Percentiles rank a stretch among this genome's conserved stretches.
phyloP scores from a whole-genome alignment of 306 rosid species.

The Glycine latifolia region DNA sequence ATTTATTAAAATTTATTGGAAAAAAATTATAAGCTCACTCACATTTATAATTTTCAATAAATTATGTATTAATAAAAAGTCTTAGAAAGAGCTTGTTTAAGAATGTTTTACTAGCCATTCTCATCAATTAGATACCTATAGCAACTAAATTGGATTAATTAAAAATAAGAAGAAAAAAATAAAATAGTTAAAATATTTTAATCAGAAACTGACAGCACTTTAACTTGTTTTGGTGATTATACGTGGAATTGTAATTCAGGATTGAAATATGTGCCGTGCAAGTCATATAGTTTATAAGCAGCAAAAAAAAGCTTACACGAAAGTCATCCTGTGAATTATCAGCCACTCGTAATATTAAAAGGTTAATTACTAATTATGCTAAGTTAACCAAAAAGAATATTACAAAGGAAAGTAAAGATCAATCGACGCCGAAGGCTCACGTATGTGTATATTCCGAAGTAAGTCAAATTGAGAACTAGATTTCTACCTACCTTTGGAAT shows the following conservation, averaged over 20 bases:
- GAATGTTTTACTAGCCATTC: too few species aligned
- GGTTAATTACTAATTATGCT: neutral
- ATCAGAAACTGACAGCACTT: too few species aligned
- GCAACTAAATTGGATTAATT: too few species aligned
- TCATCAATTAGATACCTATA: too few species aligned
- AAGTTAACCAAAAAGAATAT: constrained; percentile 5
- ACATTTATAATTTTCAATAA: too few species aligned
- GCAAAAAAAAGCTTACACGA: constrained; percentile 35
- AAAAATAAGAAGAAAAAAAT: too few species aligned
- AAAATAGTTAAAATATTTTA: too few species aligned
- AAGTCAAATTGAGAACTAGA: constrained; percentile 12
- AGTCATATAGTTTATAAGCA: constrained; percentile 18
- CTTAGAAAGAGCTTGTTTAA: too few species aligned
- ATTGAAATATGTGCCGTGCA: constrained; percentile 43
- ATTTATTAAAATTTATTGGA: too few species aligned
- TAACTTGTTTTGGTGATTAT: neutral
- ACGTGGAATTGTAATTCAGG: neutral
- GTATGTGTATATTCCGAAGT: neutral
- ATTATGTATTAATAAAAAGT: too few species aligned
- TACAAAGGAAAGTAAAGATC: neutral
- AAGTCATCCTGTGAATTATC: constrained; percentile 23
- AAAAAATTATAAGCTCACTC: too few species aligned
- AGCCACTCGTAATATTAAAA: neutral
- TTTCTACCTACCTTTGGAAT: neutral
- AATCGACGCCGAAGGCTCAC: neutral